Evolutionary conservation across 2,329 filamentous ascomycete species (phyloP).

Genomic region (Beauveria australis): DNA sequence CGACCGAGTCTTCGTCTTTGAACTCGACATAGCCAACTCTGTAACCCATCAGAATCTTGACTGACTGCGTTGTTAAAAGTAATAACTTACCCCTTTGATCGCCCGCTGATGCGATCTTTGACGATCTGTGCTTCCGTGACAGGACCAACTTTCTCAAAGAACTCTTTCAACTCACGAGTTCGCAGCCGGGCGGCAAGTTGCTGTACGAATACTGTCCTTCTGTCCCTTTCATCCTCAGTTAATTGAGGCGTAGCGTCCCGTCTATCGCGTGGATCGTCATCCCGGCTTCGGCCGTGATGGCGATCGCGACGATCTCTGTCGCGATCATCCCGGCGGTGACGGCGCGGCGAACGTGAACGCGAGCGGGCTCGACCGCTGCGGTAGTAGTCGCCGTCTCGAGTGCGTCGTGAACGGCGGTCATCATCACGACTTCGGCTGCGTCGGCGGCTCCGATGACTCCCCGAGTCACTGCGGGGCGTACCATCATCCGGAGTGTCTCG

Average conservation of each 20-base stretch:
- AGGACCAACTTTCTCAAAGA: conserved; percentile 90
- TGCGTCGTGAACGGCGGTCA: conserved; percentile 64
- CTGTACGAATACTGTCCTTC: conserved; percentile 95
- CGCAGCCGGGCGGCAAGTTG: conserved; percentile 90
- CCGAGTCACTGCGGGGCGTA: conserved; percentile 66
- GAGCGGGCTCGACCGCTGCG: conserved; percentile 43
- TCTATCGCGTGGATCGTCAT: conserved; percentile 37
- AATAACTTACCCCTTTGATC: conserved; percentile 81
- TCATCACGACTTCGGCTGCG: conserved; percentile 72
- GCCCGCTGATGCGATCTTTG: conserved; percentile 91
- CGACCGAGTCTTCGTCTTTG: conserved; percentile 88
- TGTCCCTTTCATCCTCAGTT: conserved; percentile 93
- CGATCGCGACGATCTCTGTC: conserved; percentile 42
- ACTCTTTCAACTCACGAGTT: conserved; percentile 84
- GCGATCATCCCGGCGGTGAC: conserved; percentile 47
- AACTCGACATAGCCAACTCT: conserved; percentile 99
- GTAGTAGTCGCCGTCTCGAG: conserved; percentile 69
- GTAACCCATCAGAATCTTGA: conserved; percentile 27
- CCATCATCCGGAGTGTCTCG: conserved; percentile 48
- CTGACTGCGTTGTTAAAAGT: conserved; percentile 4
- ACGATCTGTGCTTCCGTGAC: conserved; percentile 98
- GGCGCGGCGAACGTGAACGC: conserved; percentile 61
- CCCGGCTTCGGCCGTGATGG: conserved; percentile 45
- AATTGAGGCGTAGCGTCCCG: conserved; percentile 59
- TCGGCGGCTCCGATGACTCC: conserved; percentile 74